Base-by-base conservation (phyloP, 257 asterid species). In the Nicotiana benthamiana region DNA sequence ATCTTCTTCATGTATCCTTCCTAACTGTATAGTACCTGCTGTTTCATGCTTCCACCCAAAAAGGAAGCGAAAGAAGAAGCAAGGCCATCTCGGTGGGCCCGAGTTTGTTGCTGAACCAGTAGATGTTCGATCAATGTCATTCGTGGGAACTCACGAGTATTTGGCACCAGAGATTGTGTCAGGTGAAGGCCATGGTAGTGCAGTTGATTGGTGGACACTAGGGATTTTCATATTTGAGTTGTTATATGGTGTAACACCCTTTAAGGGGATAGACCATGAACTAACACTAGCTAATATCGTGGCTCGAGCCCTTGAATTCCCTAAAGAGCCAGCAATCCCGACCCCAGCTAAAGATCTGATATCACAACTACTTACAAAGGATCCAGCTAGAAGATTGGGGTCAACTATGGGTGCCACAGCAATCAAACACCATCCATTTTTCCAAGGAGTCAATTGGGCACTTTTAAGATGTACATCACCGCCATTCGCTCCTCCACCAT, bases 141-240 rank as follows among this genome's bases (percentile, higher is more conserved):
- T 92, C 11, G 97, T 92, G 0, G 93, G 97, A 80, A 92, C 94
- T 17, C 97, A 92, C 43, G 97, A 92, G 89, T 92, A 92, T 75
- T 48, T 92, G 67, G 97, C 97, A n/a, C 97, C 97, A 13, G 97
- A 92, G 88, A 90, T 92, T 4, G 92, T 92, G 48, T 92, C 94
- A 18, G 97, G 94, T 1, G 97, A 92, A 77, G 94, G 97, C 0
- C 97, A 92, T 59, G 97, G 97, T 11, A 92, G 90, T 61, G 91
- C 97, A 3, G 97, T 92, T 22, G 97, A 92, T 46, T 92, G 97
- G 97, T 92, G 97, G 97, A 92, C 97, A 1, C 51, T 92, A 17
- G 97, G 97, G 75, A 84, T 92, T 30, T 92, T 92, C 83, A 89
- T 92, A 24, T 92, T 88, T n/a, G 97, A 92, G 74, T 57, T 92